phyloP scores from a whole-genome alignment of 495 filamentous ascomycete genomes.

The Stereocaulon alpinum region DNA sequence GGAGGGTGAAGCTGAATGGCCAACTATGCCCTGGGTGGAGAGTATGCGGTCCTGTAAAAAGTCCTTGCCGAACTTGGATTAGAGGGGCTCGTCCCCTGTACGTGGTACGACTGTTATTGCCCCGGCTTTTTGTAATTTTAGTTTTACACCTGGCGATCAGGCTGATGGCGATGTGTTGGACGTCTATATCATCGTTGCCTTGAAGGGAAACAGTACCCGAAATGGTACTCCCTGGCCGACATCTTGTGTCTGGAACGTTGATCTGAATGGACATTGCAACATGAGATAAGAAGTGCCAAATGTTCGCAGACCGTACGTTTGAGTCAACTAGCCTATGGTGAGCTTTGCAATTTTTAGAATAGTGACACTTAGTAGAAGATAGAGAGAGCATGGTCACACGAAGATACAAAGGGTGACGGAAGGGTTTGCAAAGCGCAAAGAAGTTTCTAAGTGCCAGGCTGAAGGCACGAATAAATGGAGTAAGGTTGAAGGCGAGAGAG shows the following conservation, averaged over 20 bases:
- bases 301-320: not conserved
- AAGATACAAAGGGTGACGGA: too few species aligned
- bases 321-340: too few species aligned
- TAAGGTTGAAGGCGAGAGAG: too few species aligned
- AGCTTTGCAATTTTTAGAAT: too few species aligned
- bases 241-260: not conserved
- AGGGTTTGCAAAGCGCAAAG: too few species aligned
- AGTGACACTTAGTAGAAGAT: too few species aligned
- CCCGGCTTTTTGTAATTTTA: constrained; percentile 2
- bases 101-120: not conserved
- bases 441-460: too few species aligned
- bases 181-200: not conserved
- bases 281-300: not conserved
- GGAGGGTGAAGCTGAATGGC: constrained; percentile 1
- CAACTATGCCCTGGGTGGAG: constrained; percentile 3
- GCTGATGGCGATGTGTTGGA: constrained; percentile 4
- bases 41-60: constrained; percentile 4
- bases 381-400: too few species aligned
- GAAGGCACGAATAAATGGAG: too few species aligned
- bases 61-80: not conserved
- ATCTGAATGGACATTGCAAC: constrained; percentile 2
- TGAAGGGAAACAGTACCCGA: not conserved
- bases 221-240: not conserved
- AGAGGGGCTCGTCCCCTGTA: not conserved
- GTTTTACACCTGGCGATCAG: not conserved